phyloP scores from a whole-genome alignment of 1,284 basidiomycete genomes.

The Ceratobasidium papillatum region DNA sequence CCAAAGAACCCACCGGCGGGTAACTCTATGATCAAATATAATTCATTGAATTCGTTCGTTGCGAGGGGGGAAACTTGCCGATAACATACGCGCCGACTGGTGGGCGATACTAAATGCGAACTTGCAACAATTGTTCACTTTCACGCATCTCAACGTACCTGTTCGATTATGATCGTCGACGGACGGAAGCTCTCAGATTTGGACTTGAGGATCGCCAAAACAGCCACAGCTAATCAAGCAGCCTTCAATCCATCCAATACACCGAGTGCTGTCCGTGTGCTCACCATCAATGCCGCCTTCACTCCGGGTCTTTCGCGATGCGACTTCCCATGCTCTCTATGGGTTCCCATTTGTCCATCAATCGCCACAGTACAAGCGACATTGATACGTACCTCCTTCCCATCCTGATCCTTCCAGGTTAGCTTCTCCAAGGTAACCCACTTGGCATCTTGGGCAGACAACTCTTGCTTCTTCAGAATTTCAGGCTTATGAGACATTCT shows the following conservation, averaged over 20 bases:
- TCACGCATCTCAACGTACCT: conserved; percentile 50
- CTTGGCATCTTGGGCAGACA: conserved; percentile 69
- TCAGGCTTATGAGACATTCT: conserved; percentile 52
- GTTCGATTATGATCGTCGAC: conserved; percentile 86
- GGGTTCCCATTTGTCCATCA: not conserved
- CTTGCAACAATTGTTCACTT: not conserved
- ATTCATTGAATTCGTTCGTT: conserved; percentile 37
- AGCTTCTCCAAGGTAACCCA: conserved; percentile 81
- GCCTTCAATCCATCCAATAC: not conserved
- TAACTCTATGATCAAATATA: conserved; percentile 64
- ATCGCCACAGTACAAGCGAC: not conserved
- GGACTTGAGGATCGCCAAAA: conserved; percentile 78
- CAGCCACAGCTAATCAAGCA: conserved; percentile 71
- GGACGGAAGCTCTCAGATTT: conserved; percentile 70
- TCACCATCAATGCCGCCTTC: conserved; percentile 81
- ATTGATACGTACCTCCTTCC: conserved; percentile 64
- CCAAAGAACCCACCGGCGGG: conserved; percentile 68
- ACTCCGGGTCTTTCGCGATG: conserved; percentile 78
- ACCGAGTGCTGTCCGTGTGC: conserved; percentile 36
- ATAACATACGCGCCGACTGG: conserved; percentile 78
- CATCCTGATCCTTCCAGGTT: conserved; percentile 75
- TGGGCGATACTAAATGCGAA: conserved; percentile 66
- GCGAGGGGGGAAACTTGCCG: conserved; percentile 50
- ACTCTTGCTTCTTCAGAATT: conserved; percentile 55
- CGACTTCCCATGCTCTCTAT: conserved; percentile 86